These are phyloP conservation scores for Coemansia sp. DNA, from an alignment of 192 early-diverging fungal genomes.

Conservation along the genomic window DNA sequence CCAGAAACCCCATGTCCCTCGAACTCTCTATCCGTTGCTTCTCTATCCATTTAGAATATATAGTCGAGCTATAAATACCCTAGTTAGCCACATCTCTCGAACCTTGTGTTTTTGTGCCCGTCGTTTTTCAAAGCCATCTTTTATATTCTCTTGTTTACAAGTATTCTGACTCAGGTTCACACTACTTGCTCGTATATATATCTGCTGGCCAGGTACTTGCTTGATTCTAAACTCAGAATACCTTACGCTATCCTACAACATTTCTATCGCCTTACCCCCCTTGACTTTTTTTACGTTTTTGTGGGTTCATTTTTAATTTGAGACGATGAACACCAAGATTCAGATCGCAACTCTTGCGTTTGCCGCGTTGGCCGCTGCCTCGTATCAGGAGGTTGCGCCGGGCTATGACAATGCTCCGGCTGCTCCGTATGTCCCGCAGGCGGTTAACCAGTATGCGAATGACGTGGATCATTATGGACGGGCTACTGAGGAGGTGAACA, in stretches of 20 bases:
- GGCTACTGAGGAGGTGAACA: constrained; percentile 35
- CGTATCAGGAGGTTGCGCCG: constrained; percentile 42
- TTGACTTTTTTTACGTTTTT: not conserved
- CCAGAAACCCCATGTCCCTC: not conserved
- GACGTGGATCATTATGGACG: constrained; percentile 34
- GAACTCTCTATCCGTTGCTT: no score
- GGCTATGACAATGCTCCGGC: not conserved
- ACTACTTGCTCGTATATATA: constrained; percentile 6
- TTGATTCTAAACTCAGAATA: not conserved
- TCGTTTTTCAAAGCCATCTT: constrained; percentile 2
- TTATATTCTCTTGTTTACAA: not conserved
- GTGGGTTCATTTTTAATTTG: not conserved
- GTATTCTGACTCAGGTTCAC: constrained; percentile 5
- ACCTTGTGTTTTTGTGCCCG: not conserved
- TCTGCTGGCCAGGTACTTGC: constrained; percentile 4
- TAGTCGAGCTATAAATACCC: not conserved
- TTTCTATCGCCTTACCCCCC: not conserved
- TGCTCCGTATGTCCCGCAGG: constrained; percentile 20
- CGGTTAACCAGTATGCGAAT: constrained; percentile 18
- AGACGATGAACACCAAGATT: constrained; percentile 47
- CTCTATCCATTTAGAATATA: no score
- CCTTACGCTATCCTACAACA: not conserved
- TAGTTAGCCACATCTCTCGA: not conserved
- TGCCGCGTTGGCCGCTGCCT: constrained; percentile 38
- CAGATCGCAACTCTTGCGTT: constrained; percentile 49